These are phyloP conservation scores for Hypoxylon sp. DNA, from an alignment of 2,329 filamentous ascomycete species.

Conservation along the genomic window DNA sequence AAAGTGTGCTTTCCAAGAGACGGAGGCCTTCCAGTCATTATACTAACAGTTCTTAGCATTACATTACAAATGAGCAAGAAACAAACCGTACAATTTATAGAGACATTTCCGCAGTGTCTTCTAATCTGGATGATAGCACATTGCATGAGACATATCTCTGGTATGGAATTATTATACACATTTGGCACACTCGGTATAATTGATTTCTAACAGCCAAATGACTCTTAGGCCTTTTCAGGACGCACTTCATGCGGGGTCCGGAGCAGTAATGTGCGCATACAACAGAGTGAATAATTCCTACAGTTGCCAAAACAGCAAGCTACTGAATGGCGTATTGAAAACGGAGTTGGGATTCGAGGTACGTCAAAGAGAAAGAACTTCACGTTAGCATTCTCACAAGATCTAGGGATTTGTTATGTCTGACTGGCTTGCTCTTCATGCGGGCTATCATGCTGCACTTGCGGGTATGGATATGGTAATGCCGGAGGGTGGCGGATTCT, in stretches of 20 bases:
- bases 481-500: constrained; percentile 58
- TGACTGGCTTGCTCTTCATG: constrained; percentile 61
- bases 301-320: constrained; percentile 65
- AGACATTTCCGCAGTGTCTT: constrained; percentile 49
- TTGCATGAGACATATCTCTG: constrained; percentile 71
- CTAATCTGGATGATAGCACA: constrained; percentile 67
- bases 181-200: too few species aligned
- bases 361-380: background rate
- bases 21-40: background rate
- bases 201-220: background rate
- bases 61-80: constrained; percentile 77
- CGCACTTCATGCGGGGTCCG: constrained; percentile 51
- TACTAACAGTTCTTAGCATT: constrained; percentile 61
- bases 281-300: constrained; percentile 65
- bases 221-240: constrained; percentile 4
- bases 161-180: constrained; percentile 52
- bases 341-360: constrained; percentile 59
- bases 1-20: constrained; percentile 52
- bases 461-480: constrained; percentile 67
- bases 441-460: constrained; percentile 60
- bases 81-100: constrained; percentile 61
- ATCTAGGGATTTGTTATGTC: constrained; percentile 58
- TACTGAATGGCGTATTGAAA: constrained; percentile 64
- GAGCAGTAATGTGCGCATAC: constrained; percentile 62
- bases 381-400: background rate